Evolutionary conservation across 2,329 filamentous ascomycete genomes (phyloP).

Genomic region (Myriangium duriaei): DNA sequence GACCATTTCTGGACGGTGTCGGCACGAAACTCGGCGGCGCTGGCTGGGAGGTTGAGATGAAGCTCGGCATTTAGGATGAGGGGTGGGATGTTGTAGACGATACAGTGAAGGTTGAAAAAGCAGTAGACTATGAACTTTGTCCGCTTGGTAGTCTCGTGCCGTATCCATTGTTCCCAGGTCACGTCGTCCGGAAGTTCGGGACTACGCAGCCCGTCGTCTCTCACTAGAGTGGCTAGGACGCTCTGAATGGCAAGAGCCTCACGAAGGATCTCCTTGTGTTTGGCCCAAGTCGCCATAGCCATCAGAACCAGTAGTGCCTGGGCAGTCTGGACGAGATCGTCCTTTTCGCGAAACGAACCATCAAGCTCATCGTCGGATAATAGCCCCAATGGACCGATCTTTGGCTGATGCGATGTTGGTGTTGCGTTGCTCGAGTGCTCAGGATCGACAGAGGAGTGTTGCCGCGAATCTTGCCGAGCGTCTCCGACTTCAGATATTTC

Average conservation of each 20-base stretch:
- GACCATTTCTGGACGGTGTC: slow-evolving; percentile 39
- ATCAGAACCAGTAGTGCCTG: slow-evolving; percentile 51
- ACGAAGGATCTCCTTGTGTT: slow-evolving; percentile 43
- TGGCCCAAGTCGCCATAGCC: slow-evolving; percentile 48
- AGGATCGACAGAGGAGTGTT: slow-evolving; percentile 1
- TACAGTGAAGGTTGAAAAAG: slow-evolving; percentile 48
- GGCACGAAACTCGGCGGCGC: slow-evolving; percentile 44
- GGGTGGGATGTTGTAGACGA: slow-evolving; percentile 50
- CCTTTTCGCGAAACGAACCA: slow-evolving; percentile 10
- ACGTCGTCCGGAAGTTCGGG: slow-evolving; percentile 46
- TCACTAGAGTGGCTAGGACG: slow-evolving; percentile 42
- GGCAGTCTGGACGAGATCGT: slow-evolving; percentile 47
- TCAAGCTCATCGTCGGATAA: slow-evolving; percentile 3
- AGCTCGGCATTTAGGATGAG: slow-evolving; percentile 27
- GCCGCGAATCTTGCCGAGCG: slow-evolving; percentile 1
- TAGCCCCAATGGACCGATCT: slow-evolving; percentile 4
- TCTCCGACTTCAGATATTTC: slow-evolving; percentile 16
- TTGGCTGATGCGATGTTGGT: slow-evolving; percentile 2
- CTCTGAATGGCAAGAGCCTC: slow-evolving; percentile 47
- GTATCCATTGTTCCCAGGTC: slow-evolving; percentile 41
- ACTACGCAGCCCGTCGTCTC: slow-evolving; percentile 39
- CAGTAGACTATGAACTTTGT: slow-evolving; percentile 46
- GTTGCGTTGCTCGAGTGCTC: neutral
- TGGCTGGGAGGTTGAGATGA: slow-evolving; percentile 34
- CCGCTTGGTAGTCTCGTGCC: slow-evolving; percentile 39